Base-by-base conservation (phyloP, 805 yeast genomes). In the Saccharomycopsis fibuligera region DNA sequence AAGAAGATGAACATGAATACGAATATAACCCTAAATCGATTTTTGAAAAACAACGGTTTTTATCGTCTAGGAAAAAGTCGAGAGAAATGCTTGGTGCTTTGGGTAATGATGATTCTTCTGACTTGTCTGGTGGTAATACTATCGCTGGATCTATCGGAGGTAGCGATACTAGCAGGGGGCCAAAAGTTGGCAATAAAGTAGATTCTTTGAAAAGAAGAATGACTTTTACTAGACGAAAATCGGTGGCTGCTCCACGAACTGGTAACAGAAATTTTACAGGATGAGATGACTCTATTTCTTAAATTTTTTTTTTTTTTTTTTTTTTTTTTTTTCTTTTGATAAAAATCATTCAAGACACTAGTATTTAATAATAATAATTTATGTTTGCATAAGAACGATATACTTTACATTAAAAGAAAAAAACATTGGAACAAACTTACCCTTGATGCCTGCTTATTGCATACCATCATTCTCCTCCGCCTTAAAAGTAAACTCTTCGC, bases 401-500 rank as follows among this genome's bases (percentile, higher is more conserved):
- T n/a, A n/a, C n/a, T n/a, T n/a, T n/a, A n/a, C n/a, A n/a, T n/a
- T n/a, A n/a, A n/a, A n/a, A n/a, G n/a, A n/a, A n/a, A n/a, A n/a
- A n/a, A n/a, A n/a, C n/a, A n/a, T n/a, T n/a, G n/a, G n/a, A n/a
- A n/a, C n/a, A n/a, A n/a, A n/a, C n/a, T n/a, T n/a, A n/a, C n/a
- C n/a, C n/a, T n/a, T n/a, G n/a, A n/a, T n/a, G n/a, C n/a, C n/a
- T n/a, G n/a, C n/a, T n/a, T n/a, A n/a, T n/a, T n/a, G n/a, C n/a
- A n/a, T n/a, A n/a, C n/a, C n/a, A n/a, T n/a, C 12, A 29, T 12
- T 17, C 44, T 46, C 44, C 27, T 46, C 49, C 24, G 25, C 36
- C 24, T 46, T 49, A 23, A 45, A n/a, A 2, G 35, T 29, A 23
- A 36, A 22, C n/a, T 41, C 36, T 21, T 49, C 43, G 3, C 62